Conservation (phyloP, 352 stramenopile species). For the Phytophthora pini region DNA sequence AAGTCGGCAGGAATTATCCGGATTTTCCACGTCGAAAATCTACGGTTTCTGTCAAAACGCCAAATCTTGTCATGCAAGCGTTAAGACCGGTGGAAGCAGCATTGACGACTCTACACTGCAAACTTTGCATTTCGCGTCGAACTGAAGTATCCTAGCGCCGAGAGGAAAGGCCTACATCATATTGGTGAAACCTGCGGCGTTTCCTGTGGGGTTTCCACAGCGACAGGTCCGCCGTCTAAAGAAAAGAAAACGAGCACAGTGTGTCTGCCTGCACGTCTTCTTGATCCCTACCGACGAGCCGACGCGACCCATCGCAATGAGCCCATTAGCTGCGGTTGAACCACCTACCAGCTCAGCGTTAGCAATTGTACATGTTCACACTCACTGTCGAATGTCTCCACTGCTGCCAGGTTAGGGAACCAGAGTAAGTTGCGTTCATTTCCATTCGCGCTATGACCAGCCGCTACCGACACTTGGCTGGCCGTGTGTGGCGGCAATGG, state of each 20-base stretch:
- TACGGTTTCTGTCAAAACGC: not conserved
- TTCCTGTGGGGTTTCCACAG: constrained; percentile 8
- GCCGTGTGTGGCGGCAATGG: not conserved
- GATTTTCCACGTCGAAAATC: constrained; percentile 8
- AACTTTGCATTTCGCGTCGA: not conserved
- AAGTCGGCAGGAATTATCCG: constrained; percentile 9
- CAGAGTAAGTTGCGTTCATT: not conserved
- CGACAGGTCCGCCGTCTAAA: too few species aligned
- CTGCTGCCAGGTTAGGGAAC: not conserved
- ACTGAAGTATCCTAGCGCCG: not conserved
- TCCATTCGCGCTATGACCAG: not conserved
- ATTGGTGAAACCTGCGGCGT: constrained; percentile 17
- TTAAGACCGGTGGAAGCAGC: too few species aligned
- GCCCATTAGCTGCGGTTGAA: constrained; percentile 8
- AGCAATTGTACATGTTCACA: constrained; percentile 10
- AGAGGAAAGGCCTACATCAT: constrained; percentile 14
- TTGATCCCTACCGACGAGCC: not conserved
- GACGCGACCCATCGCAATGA: not conserved
- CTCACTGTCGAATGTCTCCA: constrained; percentile 8
- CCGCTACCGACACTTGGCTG: not conserved
- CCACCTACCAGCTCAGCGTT: constrained; percentile 8
- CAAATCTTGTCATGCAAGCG: too few species aligned
- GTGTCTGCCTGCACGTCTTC: not conserved
- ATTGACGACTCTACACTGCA: too few species aligned
- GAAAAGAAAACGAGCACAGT: too few species aligned